Evolutionary conservation across 2,329 filamentous ascomycete genomes (phyloP).

Genomic region (Mycosphaerella sp.): DNA sequence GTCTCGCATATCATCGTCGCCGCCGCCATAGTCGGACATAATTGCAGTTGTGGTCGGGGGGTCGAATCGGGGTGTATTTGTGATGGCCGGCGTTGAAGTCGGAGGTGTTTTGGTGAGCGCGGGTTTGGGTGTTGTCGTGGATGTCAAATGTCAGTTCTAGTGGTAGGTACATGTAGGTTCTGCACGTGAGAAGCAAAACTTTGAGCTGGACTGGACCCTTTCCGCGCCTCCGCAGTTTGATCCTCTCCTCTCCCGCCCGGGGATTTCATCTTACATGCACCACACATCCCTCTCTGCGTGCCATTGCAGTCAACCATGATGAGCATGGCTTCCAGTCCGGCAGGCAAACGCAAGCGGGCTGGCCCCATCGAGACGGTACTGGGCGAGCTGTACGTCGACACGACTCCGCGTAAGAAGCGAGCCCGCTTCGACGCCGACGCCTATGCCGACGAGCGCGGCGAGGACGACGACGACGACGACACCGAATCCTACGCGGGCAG

Average conservation of each 20-base stretch:
- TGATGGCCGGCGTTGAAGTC: neutral
- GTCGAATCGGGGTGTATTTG: neutral
- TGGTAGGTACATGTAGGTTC: no score
- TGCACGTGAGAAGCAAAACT: neutral
- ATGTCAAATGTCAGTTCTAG: no score
- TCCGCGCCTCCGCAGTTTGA: no score
- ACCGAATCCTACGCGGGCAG: constrained; percentile 10
- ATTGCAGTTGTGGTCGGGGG: neutral
- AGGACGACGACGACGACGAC: constrained; percentile 6
- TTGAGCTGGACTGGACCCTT: no score
- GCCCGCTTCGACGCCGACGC: constrained; percentile 8
- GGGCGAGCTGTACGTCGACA: constrained; percentile 12
- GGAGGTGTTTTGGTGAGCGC: neutral
- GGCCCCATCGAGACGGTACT: constrained; percentile 6
- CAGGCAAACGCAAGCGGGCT: constrained; percentile 13
- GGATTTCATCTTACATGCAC: neutral
- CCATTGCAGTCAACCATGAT: neutral
- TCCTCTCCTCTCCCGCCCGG: no score
- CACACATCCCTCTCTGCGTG: neutral
- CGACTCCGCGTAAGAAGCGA: constrained; percentile 15
- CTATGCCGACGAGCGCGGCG: neutral
- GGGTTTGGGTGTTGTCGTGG: neutral
- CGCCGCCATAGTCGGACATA: constrained; percentile 46
- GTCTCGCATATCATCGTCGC: constrained; percentile 35
- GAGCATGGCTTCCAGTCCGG: constrained; percentile 9